phyloP scores from a whole-genome alignment of 768 basidiomycete genomes.

The Boletus patriciae region DNA sequence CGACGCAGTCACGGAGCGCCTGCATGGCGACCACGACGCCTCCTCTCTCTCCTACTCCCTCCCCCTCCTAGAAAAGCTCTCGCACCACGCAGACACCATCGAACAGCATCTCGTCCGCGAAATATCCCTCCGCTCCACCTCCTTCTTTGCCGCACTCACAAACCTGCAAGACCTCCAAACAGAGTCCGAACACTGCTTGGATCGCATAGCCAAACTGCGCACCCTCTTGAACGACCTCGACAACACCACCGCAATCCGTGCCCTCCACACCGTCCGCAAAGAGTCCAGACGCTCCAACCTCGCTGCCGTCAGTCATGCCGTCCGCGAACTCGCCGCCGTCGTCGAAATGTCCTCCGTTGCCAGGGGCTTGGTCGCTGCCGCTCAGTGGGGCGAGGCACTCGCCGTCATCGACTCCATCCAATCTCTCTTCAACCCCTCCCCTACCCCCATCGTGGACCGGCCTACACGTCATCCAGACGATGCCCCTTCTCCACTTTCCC shows the following conservation, averaged over 20 bases:
- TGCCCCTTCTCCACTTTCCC: conserved; percentile 32
- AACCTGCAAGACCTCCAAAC: conserved; percentile 92
- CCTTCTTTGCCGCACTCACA: conserved; percentile 94
- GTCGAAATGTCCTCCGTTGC: conserved; percentile 77
- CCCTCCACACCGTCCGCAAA: conserved; percentile 68
- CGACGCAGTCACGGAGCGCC: conserved; percentile 68
- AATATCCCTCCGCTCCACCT: conserved; percentile 84
- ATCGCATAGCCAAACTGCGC: conserved; percentile 72
- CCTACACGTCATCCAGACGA: conserved; percentile 17
- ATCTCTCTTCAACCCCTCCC: conserved; percentile 47
- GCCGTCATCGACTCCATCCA: conserved; percentile 70
- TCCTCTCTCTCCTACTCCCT: conserved; percentile 63
- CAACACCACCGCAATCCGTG: conserved; percentile 72
- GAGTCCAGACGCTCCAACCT: conserved; percentile 64
- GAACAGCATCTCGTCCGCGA: conserved; percentile 94
- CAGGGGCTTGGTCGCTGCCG: conserved; percentile 71
- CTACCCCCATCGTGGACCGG: not conserved
- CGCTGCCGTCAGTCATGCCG: conserved; percentile 57
- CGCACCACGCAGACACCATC: conserved; percentile 88
- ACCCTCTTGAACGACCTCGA: conserved; percentile 73
- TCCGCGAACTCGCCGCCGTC: conserved; percentile 64
- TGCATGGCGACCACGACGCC: conserved; percentile 48
- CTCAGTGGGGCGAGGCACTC: conserved; percentile 87
- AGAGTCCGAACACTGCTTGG: conserved; percentile 81
- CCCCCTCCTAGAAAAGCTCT: conserved; percentile 84